Evolutionary conservation across 345 rosid species (phyloP), one percentile per base, ranked within the genome.

Genomic region (Rhodomyrtus tomentosa): DNA sequence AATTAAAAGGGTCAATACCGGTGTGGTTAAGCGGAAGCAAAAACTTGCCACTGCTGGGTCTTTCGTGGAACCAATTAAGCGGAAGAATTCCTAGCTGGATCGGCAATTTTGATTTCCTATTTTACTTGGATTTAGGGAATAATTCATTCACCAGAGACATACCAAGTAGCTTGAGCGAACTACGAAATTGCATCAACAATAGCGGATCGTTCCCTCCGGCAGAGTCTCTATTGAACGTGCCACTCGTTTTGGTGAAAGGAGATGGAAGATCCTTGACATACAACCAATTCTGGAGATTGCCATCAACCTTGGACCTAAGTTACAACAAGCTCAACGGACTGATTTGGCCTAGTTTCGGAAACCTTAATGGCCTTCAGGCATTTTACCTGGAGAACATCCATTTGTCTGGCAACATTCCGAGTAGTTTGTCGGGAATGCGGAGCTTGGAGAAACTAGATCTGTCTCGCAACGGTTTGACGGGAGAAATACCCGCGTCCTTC

Each of bases 81-180:
- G 86, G 90, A 27, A 11, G 21, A 0, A 55, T 88, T 83, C 88
- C 88, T 10, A 3, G 25, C 3, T 86, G 88, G 84, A 10, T 86
- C 3, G 85, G 83, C 14, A 1, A 50, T 40, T 89, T 90, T 84
- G 73, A 54, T 0, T 38, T 0, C 56, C 90, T 89, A 13, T 85
- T 86, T 25, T 90, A 88, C 83, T 12, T 90, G 82, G 86, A 62
- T 89, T 81, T 89, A 13, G 88, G 86, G 4, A 55, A 84, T 58
- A 90, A 89, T 82, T 89, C 90, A 20, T 88, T 90, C 76, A 51
- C 84, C 4, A 90, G 90, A 24, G 86, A 85, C 54, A 88, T 90
- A 49, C 86, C 90, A 1, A 54, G 36, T 81, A 82, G 87, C 62
- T 81, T 89, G 48, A 88, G 86, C 32, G 27, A 84, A 82, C 45